Conservation (phyloP, 768 basidiomycete species). For the Suillus variegatus region DNA sequence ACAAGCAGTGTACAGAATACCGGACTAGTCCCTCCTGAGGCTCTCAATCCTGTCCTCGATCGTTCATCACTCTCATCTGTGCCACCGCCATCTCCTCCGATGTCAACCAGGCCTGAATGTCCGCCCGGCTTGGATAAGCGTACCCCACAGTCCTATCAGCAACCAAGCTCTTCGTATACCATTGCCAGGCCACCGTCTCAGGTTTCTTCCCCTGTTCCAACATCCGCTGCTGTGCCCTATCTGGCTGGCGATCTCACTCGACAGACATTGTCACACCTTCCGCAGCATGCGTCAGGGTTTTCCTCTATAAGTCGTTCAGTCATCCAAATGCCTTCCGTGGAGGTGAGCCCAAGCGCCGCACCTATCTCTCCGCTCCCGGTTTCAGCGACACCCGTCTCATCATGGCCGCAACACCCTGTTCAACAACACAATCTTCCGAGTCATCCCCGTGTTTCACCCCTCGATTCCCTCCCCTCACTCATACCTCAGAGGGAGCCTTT, state of each 20-base stretch:
- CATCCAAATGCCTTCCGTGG: neutral
- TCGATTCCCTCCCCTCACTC: neutral
- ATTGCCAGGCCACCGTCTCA: neutral
- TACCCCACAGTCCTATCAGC: neutral
- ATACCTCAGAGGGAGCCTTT: neutral
- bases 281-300: neutral
- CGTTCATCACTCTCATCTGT: neutral
- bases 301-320: neutral
- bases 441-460: neutral
- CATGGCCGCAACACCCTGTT: neutral
- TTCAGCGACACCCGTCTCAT: neutral
- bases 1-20: neutral
- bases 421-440: neutral
- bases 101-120: neutral
- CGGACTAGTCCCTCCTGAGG: neutral
- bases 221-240: neutral
- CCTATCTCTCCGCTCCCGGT: neutral
- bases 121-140: neutral
- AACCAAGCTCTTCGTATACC: neutral
- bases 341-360: neutral
- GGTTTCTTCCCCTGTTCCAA: neutral
- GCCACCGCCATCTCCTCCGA: neutral
- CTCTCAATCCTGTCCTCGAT: neutral
- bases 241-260: neutral
- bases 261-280: neutral